Evolutionary conservation across 2,329 filamentous ascomycete species (phyloP), one percentile per base, ranked within the genome.

Genomic region (Cordyceps cicadae): DNA sequence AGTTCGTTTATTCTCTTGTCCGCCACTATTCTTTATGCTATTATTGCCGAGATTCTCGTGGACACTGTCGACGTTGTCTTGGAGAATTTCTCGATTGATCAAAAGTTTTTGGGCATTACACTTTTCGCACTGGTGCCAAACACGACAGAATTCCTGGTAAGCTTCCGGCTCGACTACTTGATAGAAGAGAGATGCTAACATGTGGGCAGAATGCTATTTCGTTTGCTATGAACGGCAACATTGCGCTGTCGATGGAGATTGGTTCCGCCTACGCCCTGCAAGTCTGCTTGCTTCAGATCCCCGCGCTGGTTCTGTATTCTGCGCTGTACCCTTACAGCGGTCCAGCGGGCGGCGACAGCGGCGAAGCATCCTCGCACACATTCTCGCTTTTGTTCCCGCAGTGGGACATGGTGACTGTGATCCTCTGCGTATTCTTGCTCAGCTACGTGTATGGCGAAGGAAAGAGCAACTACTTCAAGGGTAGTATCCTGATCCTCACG

Each of bases 401-500:
- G 73, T 99, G 93, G 93, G 94, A 99, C 72, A 95, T 99, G 90
- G 87, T 97, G 14, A 96, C 90, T 0, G 91, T 97, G 17, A 96
- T 97, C 62, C 77, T 99, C 17, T 97, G 93, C 69, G 92, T 99
- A 19, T 96, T 99, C 77, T 78, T 99, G 61, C 85, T 99, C 66
- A 96, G 92, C 69, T 96, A 97, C 79, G 93, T 99, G 80, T 96
- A 97, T 68, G 90, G 93, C 56, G 94, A 99, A 76, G 94, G 94
- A 46, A 99, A 99, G 84, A 97, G 92, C 79, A 99, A 99, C 75
- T 99, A 99, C 75, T 99, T 99, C 85, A 99, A 99, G 78, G 94
- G 94, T 56, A 96, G 90, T 65, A 97, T 97, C 67, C 80, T 99
- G 57, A 86, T 97, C 64, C 79, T 99, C 55, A 94, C 90, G 39